Base-by-base conservation (phyloP, 306 rosid genomes). In the Nissolia schottii region DNA sequence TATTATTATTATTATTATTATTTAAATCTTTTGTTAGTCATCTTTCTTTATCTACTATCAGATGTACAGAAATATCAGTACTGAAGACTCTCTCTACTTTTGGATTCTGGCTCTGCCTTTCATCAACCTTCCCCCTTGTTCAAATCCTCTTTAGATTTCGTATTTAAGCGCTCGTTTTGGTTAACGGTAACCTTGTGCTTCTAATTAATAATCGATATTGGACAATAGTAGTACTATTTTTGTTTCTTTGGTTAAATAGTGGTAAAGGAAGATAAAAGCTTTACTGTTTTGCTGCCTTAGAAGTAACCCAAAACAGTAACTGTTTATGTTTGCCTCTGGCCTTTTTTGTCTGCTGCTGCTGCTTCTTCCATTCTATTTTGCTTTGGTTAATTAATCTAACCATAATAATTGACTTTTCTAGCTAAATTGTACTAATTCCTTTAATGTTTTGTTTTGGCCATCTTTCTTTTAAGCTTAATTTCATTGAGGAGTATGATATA, bases 31-130 rank as follows among this genome's bases (percentile, higher is more conserved):
- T 59, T 34, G 51, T 49, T 82, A 75, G 79, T 28, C 9, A 62
- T 58, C 76, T 74, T 54, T 56, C n/a, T 27, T 58, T 28, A 41
- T 74, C 82, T 75, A 40, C 82, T 75, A 40, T 75, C 80, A 58
- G 75, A 41, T 90, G 92, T 92, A 85, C 96, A 92, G 70, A 87
- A n/a, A 80, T 77, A 63, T 78, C 63, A 77, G 82, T 82, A 70
- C 72, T 80, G 49, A 71, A 74, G 64, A 60, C 79, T 79, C 82
- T 54, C 79, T 79, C 82, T 54, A 57, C 75, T 46, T 80, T 45
- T 56, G 37, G 60, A 72, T 53, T 22, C 51, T 75, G 51, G 56
- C 64, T 12, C 27, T 31, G 22, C 34, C 59, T 71, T 73, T 1
- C 0, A n/a, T 4, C 0, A 25, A 57, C 23, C 48, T 7, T 43